Evolutionary conservation across 371 early-diverging fungal species (phyloP), one percentile per base, ranked within the genome.

Genomic region (Batrachochytrium dendrobatidis): DNA sequence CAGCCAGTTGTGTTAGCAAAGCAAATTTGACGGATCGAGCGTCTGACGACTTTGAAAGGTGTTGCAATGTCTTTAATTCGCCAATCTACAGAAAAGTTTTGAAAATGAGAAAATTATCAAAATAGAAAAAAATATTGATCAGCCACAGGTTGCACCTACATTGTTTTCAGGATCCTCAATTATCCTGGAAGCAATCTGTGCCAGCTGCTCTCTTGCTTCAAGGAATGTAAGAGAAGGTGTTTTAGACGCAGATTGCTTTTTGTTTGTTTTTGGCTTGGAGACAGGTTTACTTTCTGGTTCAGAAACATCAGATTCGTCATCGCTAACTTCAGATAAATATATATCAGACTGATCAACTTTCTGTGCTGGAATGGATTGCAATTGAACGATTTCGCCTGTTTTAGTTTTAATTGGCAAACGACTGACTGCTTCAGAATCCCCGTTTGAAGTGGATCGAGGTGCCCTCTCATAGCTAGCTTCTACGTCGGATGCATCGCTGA

Each of bases 1-100:
- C 88, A 60, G 92, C 90, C 33, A 94, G 73, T 65, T 90, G 91
- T 3, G 93, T 88, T 45, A 95, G 70, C 33, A 92, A 70, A 0
- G 86, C 88, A 39, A 94, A 63, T 55, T 88, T 67, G 32, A 56
- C 56, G 28, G 73, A 57, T 24, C 58, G 44, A 2, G 50, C 26
- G 45, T 74, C 74, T 2, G 72, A 69, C 51, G 86, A 83, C 24
- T 71, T 69, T 22, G 80, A 72, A 58, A 88, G 78, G 0, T 72
- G 51, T 34, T 86, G 80, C 50, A 92, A 69, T 17, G 62, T 65
- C 70, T 79, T 86, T 54, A 92, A 74, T 44, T 74, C 69, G 8
- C 67, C 71, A 50, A 85, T 72, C 81, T 85, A 56, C 26, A 63
- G 6, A 46, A 30, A 29, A 4, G 29, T 1, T 33, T 59, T 18